A percentile compares a stretch with the other conserved stretches of the same genome.
Evolutionary conservation across 78 protist genomes (phyloP).

Genomic region (Speleostelium caveatum): DNA sequence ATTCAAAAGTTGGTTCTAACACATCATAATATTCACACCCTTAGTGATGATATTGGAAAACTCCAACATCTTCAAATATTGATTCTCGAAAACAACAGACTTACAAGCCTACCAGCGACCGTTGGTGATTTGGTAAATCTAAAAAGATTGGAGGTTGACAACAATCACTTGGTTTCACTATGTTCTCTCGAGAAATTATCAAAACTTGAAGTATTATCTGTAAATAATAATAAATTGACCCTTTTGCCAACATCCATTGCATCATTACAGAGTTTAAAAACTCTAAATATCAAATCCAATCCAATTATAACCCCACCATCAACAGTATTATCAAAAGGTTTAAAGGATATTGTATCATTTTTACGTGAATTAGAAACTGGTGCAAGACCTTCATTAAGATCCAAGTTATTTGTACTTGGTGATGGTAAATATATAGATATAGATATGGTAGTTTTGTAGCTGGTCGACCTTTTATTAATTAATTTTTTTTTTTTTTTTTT

Average conservation of each 20-base stretch:
- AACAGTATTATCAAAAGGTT: constrained; percentile 53
- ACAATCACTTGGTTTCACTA: constrained; percentile 47
- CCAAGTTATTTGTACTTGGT: constrained; percentile 59
- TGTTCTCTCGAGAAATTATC: constrained; percentile 50
- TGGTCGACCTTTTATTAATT: neutral
- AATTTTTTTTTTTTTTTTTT: no score
- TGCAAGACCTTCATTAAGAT: constrained; percentile 68
- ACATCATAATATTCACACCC: constrained; percentile 65
- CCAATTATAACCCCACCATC: constrained; percentile 78
- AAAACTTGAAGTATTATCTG: constrained; percentile 72
- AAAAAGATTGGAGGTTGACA: constrained; percentile 60
- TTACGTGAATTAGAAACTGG: constrained; percentile 74
- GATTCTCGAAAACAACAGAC: constrained; percentile 51
- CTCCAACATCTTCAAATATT: constrained; percentile 66
- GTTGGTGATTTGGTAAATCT: constrained; percentile 64
- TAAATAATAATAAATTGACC: constrained; percentile 65
- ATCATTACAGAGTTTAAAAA: constrained; percentile 11
- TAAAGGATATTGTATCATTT: constrained; percentile 53
- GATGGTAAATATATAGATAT: constrained; percentile 21
- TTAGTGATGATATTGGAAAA: constrained; percentile 68
- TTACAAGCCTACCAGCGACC: constrained; percentile 34
- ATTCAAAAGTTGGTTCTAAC: constrained; percentile 61
- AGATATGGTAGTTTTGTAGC: neutral
- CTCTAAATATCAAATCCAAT: constrained; percentile 61
- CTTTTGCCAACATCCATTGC: constrained; percentile 59